Evolutionary conservation across 441 rosid species (phyloP).

Genomic region (Rhodomyrtus psidioides): DNA sequence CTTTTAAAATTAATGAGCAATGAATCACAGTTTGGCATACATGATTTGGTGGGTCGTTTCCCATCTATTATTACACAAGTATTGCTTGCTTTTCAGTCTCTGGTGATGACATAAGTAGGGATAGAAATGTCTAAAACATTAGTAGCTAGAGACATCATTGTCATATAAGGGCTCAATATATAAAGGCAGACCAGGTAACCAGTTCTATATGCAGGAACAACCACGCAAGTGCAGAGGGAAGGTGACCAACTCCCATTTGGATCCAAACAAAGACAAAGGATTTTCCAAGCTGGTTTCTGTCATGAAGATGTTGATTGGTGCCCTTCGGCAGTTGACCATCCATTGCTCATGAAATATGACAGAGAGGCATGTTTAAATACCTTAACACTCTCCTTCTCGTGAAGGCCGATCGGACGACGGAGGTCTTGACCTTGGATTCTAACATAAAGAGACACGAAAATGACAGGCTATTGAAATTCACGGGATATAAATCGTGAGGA

Average conservation of each 20-base stretch:
- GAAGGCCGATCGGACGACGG: not conserved
- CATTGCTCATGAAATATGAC: not conserved
- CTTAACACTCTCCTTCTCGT: not conserved
- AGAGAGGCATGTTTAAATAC: not conserved
- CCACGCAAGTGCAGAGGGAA: conserved; percentile 30
- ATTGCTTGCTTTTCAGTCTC: not conserved
- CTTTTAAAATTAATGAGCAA: not conserved
- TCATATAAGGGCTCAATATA: not conserved
- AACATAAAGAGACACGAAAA: too few relatives aligned
- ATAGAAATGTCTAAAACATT: not conserved
- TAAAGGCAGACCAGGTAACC: not conserved
- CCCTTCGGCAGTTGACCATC: not conserved
- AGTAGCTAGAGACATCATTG: not conserved
- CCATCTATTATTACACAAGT: not conserved
- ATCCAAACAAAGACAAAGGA: conserved; percentile 41
- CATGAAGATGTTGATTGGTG: not conserved
- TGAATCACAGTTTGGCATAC: not conserved
- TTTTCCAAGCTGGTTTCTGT: conserved; percentile 9
- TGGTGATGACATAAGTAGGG: not conserved
- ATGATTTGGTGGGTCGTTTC: not conserved
- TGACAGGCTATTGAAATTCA: not conserved
- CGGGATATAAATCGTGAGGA: not conserved
- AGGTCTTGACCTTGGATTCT: not conserved
- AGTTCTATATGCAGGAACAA: not conserved
- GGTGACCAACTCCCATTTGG: conserved; percentile 81